Conservation (phyloP, 1,284 basidiomycete species). For the Fomitiporia mediterranea region DNA sequence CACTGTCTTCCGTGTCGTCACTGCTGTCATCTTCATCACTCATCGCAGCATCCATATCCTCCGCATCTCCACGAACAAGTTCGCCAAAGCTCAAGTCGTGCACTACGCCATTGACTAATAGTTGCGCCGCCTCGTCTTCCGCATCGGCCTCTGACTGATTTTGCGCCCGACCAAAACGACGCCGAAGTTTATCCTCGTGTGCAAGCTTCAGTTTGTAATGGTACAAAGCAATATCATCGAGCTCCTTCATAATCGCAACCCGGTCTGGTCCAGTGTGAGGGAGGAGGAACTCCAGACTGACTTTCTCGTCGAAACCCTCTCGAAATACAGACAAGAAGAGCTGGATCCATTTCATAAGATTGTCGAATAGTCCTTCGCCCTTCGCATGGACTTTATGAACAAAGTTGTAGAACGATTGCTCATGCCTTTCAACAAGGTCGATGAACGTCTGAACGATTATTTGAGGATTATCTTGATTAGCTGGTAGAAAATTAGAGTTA, state of each 20-base stretch:
- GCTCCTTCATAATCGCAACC: constrained; percentile 71
- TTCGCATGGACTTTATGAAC: constrained; percentile 99
- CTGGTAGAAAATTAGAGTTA: constrained; percentile 37
- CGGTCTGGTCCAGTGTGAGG: constrained; percentile 78
- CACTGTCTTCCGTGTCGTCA: constrained; percentile 36
- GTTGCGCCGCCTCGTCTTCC: constrained; percentile 75
- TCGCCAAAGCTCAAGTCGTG: constrained; percentile 78
- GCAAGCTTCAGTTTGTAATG: constrained; percentile 90
- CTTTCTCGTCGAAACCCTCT: constrained; percentile 73
- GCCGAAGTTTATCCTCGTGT: constrained; percentile 83
- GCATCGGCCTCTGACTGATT: constrained; percentile 45
- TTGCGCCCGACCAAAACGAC: constrained; percentile 66
- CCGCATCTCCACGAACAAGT: constrained; percentile 69
- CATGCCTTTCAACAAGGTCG: constrained; percentile 89
- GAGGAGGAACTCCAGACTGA: constrained; percentile 84
- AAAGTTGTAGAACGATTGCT: constrained; percentile 94
- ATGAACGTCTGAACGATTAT: constrained; percentile 92
- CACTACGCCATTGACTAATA: constrained; percentile 74
- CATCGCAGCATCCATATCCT: constrained; percentile 72
- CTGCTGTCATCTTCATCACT: constrained; percentile 47
- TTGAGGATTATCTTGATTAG: constrained; percentile 80
- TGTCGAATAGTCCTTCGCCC: constrained; percentile 91
- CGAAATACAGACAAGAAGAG: constrained; percentile 89
- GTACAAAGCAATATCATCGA: constrained; percentile 83
- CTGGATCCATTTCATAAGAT: constrained; percentile 96